Percentiles rank a stretch among this genome's conserved stretches.
Evolutionary conservation across 106 monocot species (phyloP).

Genomic region (Xerophyta viscosa): DNA sequence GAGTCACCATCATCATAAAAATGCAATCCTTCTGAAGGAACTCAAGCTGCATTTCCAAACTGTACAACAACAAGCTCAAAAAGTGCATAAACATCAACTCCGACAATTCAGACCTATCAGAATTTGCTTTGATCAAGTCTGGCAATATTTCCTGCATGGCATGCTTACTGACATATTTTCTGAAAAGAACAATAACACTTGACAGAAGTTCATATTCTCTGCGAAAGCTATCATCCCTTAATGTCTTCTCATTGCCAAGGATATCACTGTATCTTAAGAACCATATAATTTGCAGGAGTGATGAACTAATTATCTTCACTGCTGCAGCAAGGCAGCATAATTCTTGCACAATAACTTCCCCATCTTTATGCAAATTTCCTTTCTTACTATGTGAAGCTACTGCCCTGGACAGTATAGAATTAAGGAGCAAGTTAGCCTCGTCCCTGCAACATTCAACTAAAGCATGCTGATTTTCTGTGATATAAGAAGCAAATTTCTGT

Average conservation of each 20-base stretch:
- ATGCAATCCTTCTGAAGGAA: conserved; percentile 40
- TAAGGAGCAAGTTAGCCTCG: conserved; percentile 19
- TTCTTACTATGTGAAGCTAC: conserved; percentile 1
- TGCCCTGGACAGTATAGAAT: conserved; percentile 15
- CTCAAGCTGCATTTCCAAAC: conserved; percentile 23
- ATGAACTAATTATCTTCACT: conserved; percentile 36
- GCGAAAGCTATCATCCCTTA: neutral
- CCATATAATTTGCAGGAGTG: conserved; percentile 26
- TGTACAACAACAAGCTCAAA: conserved; percentile 28
- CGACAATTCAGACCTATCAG: conserved; percentile 3
- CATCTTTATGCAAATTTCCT: neutral
- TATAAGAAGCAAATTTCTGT: conserved; percentile 14
- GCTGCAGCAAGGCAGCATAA: conserved; percentile 32
- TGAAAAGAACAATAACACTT: conserved; percentile 14
- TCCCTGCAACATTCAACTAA: conserved; percentile 26
- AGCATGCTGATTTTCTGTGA: conserved; percentile 18
- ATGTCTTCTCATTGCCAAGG: neutral
- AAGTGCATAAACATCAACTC: conserved; percentile 35
- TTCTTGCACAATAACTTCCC: conserved; percentile 6
- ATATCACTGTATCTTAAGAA: conserved; percentile 15
- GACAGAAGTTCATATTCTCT: conserved; percentile 15
- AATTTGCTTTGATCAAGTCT: neutral
- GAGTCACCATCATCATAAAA: conserved; percentile 34
- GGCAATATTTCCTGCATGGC: conserved; percentile 14
- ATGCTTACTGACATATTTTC: conserved; percentile 11